Evolutionary conservation across 208 protist genomes (phyloP).

Genomic region (Crithidia fasciculata): DNA sequence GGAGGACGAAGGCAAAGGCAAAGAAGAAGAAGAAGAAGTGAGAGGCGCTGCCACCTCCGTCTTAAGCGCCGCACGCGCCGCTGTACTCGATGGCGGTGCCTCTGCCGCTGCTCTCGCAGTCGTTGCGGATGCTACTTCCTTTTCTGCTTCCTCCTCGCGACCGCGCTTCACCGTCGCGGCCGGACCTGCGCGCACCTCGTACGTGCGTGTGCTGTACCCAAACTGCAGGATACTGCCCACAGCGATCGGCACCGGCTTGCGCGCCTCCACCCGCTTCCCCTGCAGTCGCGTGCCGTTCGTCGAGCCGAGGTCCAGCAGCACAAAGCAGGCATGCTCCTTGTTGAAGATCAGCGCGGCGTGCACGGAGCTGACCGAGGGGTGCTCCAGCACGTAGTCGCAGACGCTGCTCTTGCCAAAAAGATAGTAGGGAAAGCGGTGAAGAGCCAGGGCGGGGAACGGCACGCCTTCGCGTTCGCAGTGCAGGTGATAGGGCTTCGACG

Average conservation of each 20-base stretch:
- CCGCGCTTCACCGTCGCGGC: conserved; percentile 49
- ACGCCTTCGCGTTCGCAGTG: conserved; percentile 65
- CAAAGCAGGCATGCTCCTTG: conserved; percentile 74
- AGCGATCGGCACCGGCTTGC: conserved; percentile 63
- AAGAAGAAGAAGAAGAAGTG: neutral
- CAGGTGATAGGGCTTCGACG: conserved; percentile 66
- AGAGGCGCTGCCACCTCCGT: neutral
- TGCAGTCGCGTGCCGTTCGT: conserved; percentile 85
- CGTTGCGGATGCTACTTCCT: neutral
- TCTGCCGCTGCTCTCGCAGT: neutral
- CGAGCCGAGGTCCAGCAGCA: conserved; percentile 86
- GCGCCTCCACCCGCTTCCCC: conserved; percentile 56
- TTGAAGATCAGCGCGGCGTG: conserved; percentile 90
- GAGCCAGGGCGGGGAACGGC: conserved; percentile 55
- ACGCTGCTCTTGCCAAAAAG: conserved; percentile 80
- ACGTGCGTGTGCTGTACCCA: conserved; percentile 78
- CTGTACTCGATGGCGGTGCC: neutral
- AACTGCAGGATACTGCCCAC: conserved; percentile 70
- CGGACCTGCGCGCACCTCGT: conserved; percentile 65
- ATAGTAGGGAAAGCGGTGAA: conserved; percentile 88
- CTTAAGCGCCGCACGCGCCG: too few relatives aligned
- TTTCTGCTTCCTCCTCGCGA: conserved; percentile 40
- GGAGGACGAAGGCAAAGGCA: too few relatives aligned
- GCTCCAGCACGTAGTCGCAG: conserved; percentile 89
- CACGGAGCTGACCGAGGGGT: conserved; percentile 84